Percentiles rank a stretch among this genome's conserved stretches.
These are phyloP conservation scores for Melampsora larici-populina DNA, from an alignment of 1,284 basidiomycete genomes.

Conservation along the genomic window DNA sequence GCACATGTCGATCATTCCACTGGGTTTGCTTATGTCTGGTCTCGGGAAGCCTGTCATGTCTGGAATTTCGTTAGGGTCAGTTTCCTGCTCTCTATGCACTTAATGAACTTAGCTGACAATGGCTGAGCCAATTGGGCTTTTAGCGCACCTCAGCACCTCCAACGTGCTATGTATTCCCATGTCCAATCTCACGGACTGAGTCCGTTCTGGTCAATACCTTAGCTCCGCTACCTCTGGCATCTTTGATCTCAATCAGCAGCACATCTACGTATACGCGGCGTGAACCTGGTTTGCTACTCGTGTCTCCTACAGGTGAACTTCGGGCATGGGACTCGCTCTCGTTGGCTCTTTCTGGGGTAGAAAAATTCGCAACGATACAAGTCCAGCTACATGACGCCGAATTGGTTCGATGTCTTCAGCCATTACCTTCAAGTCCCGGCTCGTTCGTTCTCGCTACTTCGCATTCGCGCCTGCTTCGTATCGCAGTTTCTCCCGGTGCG, in stretches of 20 bases:
- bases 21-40: conserved; percentile 49
- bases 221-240: conserved; percentile 17
- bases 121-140: not conserved
- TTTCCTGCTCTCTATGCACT: not conserved
- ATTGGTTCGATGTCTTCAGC: conserved; percentile 37
- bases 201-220: conserved; percentile 13
- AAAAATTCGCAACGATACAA: conserved; percentile 38
- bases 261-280: conserved; percentile 23
- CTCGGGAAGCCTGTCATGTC: conserved; percentile 48
- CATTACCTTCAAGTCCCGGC: conserved; percentile 32
- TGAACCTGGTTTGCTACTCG: conserved; percentile 39
- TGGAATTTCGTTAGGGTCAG: conserved; percentile 50
- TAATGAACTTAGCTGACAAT: not conserved
- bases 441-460: conserved; percentile 42
- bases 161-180: conserved; percentile 38
- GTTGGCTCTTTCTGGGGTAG: conserved; percentile 33
- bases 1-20: conserved; percentile 46
- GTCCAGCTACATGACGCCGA: conserved; percentile 39
- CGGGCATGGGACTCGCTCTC: conserved; percentile 43
- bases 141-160: conserved; percentile 39
- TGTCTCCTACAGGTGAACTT: conserved; percentile 38
- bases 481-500: conserved; percentile 30
- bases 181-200: conserved; percentile 28
- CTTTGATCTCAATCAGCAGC: conserved; percentile 9
- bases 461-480: conserved; percentile 30